Conservation (phyloP, 768 basidiomycete species). For the Leccinum disarticulatum region DNA sequence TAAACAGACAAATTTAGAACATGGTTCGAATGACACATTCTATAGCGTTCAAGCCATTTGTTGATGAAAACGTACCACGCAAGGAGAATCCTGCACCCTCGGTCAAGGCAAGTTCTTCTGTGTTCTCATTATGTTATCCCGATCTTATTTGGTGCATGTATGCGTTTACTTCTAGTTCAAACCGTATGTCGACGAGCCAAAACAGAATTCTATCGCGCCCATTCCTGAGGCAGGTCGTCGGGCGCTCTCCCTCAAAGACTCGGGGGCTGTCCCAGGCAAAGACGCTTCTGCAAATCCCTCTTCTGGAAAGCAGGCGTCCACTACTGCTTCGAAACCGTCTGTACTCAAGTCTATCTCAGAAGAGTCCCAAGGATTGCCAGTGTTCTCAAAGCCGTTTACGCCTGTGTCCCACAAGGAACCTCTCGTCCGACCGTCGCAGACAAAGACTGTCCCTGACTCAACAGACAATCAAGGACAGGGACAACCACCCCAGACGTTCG, state of each 20-base stretch:
- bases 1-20: slow-evolving; percentile 17
- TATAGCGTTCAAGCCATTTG: slow-evolving; percentile 59
- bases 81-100: slow-evolving; percentile 43
- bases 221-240: slow-evolving; percentile 35
- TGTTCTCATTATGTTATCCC: not conserved
- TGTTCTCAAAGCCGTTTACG: slow-evolving; percentile 67
- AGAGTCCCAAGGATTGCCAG: slow-evolving; percentile 37
- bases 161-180: slow-evolving; percentile 47
- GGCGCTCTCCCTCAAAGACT: slow-evolving; percentile 54
- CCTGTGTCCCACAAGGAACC: slow-evolving; percentile 49
- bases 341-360: slow-evolving; percentile 38
- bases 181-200: slow-evolving; percentile 59
- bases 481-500: slow-evolving; percentile 37
- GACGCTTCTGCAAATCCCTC: slow-evolving; percentile 18
- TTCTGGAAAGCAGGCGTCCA: slow-evolving; percentile 29
- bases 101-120: slow-evolving; percentile 15
- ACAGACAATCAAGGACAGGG: slow-evolving; percentile 17
- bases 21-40: slow-evolving; percentile 6
- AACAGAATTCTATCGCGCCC: slow-evolving; percentile 39
- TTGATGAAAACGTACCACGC: slow-evolving; percentile 55
- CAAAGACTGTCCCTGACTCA: slow-evolving; percentile 16
- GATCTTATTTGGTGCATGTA: slow-evolving; percentile 12
- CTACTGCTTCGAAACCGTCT: slow-evolving; percentile 18
- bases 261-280: slow-evolving; percentile 18
- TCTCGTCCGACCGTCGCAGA: slow-evolving; percentile 24